A percentile compares a stretch with the other conserved stretches of the same genome.
Conservation (phyloP, 108 stramenopile species). For the Hondaea fermentalgiana region DNA sequence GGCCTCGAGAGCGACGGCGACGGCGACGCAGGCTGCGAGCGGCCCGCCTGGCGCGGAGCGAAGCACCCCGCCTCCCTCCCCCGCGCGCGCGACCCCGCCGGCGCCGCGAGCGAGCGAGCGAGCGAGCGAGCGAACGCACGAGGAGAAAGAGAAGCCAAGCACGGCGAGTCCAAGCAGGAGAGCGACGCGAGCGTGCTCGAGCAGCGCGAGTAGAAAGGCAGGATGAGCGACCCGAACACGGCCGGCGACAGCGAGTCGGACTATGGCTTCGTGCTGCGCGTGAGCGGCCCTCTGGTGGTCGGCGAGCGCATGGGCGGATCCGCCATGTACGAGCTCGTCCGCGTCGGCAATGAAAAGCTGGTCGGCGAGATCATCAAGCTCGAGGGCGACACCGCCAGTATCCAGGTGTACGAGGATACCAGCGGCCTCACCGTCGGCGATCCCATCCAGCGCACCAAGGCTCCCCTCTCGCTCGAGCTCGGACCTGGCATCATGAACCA, state of each 20-base stretch:
- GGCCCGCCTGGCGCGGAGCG: no score
- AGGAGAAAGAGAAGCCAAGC: no score
- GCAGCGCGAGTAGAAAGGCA: not conserved
- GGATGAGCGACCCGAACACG: not conserved
- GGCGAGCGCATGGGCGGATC: slow-evolving; percentile 96
- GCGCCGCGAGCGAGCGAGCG: no score
- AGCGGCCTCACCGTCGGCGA: slow-evolving; percentile 93
- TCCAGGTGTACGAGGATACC: slow-evolving; percentile 92
- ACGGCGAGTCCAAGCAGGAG: no score
- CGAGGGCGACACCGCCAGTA: slow-evolving; percentile 95
- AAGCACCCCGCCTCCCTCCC: no score
- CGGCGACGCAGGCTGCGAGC: no score
- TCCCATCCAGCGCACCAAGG: slow-evolving; percentile 82
- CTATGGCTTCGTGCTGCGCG: slow-evolving; percentile 88
- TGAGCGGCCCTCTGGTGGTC: slow-evolving; percentile 81
- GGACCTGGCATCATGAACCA: slow-evolving; percentile 99
- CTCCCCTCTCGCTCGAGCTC: slow-evolving; percentile 90
- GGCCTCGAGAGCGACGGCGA: no score
- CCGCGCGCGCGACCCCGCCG: no score
- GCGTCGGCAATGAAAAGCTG: slow-evolving; percentile 94
- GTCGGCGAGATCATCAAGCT: slow-evolving; percentile 99
- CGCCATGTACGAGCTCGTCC: slow-evolving; percentile 92
- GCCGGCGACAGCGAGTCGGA: slow-evolving; percentile 73
- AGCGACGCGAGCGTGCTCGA: no score
- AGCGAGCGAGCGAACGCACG: no score